These are phyloP conservation scores for Pseudogymnoascus sp. DNA, from an alignment of 2,329 filamentous ascomycete genomes.

Conservation along the genomic window DNA sequence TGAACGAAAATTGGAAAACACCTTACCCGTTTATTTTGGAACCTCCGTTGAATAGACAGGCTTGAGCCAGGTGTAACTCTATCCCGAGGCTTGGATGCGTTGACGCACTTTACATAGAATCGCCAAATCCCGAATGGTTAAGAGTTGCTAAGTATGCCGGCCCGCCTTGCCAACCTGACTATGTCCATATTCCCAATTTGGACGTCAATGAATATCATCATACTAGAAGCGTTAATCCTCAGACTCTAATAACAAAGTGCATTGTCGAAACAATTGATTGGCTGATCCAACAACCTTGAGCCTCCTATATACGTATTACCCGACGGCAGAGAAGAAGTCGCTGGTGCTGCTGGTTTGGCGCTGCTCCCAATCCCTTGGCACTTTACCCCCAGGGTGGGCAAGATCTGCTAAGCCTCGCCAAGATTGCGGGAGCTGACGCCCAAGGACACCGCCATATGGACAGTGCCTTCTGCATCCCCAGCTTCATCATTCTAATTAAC, in stretches of 20 bases:
- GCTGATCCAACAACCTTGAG: background rate
- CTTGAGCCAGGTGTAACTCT: background rate
- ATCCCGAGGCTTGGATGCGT: background rate
- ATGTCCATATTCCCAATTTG: background rate
- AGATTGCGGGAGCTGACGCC: background rate
- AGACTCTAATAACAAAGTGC: background rate
- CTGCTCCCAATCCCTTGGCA: background rate
- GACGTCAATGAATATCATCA: background rate
- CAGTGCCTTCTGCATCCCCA: background rate
- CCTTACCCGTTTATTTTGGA: background rate
- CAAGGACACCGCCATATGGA: background rate
- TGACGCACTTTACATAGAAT: background rate
- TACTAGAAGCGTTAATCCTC: background rate
- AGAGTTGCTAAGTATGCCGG: background rate
- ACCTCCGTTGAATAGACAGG: background rate
- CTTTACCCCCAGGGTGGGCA: background rate
- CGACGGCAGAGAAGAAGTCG: background rate
- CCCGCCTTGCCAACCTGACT: background rate
- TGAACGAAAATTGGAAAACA: background rate
- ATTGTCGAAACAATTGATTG: background rate
- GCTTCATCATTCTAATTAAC: background rate
- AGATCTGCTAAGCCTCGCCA: slow-evolving; percentile 3
- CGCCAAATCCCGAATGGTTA: background rate
- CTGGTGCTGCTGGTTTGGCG: background rate
- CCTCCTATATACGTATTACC: background rate